Evolutionary conservation across 148 eudicot genomes (phyloP), one percentile per base, ranked within the genome.

Genomic region (Rhododendron kiyosumense): DNA sequence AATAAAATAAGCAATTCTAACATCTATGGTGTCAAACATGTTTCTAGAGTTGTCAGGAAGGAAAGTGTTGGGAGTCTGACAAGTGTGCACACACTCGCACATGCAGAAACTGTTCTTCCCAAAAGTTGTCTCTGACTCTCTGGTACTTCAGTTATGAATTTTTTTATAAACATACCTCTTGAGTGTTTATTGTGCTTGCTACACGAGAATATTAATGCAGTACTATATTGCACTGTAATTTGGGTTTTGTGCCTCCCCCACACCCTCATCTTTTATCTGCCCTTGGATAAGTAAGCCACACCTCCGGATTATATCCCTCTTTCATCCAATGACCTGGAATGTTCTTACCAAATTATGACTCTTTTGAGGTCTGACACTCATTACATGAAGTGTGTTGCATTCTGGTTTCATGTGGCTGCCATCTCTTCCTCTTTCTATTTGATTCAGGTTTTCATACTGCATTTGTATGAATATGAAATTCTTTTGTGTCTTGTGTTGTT

Each of bases 401-500:
- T 83, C n/a, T 34, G 0, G 76, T 71, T 71, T 30, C 36, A 71
- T 79, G 41, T 71, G 48, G 80, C 80, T 61, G 9, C 38, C 79
- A 15, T 41, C 3, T 22, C 87, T 61, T 59, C 76, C 65, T 75
- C 76, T 86, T 17, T 17, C 26, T 12, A 18, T 28, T 26, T 75
- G 22, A 36, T 82, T 11, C 14, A 20, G 61, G 65, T 75, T 77
- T 7, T 76, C 41, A 30, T 46, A 76, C 28, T 15, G 22, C 13
- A 3, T 83, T n/a, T 67, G 43, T 59, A 14, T 30, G 17, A 28
- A 22, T 75, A 17, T 78, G 10, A 78, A 61, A 69, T 28, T 26
- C 4, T 48, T 61, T 83, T 51, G 18, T 81, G 24, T 59, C 73
- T 81, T 81, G 15, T 86, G 17, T 41, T 85, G 78, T 91, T 83